phyloP scores from a whole-genome alignment of 805 yeast genomes.

The Lachancea meyersii region DNA sequence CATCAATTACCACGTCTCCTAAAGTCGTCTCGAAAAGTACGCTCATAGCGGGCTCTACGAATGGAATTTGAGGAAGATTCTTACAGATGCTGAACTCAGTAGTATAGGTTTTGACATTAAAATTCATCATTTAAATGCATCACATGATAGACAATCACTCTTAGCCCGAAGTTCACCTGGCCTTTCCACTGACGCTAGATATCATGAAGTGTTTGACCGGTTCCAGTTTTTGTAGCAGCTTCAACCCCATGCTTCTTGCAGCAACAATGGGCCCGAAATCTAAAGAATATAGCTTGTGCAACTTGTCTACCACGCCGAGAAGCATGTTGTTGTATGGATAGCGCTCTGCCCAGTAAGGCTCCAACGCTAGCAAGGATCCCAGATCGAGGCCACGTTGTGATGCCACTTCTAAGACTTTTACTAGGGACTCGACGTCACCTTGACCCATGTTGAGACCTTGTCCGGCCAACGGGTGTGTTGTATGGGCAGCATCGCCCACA shows the following conservation, averaged over 20 bases:
- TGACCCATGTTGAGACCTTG: constrained; percentile 99
- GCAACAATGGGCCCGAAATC: constrained; percentile 69
- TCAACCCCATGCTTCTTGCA: constrained; percentile 70
- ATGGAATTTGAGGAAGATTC: background rate
- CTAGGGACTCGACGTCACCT: constrained; percentile 73
- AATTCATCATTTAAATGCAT: too few relatives aligned
- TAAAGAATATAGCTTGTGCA: constrained; percentile 79
- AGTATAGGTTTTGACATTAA: too few relatives aligned
- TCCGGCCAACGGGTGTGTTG: constrained; percentile 96
- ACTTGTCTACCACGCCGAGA: constrained; percentile 84
- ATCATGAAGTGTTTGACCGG: constrained; percentile 68
- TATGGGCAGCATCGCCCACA: constrained; percentile 98
- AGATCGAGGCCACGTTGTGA: constrained; percentile 77
- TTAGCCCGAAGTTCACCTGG: background rate
- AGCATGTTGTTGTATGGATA: constrained; percentile 74
- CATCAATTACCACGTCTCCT: constrained; percentile 48
- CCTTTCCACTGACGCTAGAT: constrained; percentile 41
- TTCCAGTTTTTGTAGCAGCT: constrained; percentile 54
- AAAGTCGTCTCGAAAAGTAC: constrained; percentile 37
- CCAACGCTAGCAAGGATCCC: constrained; percentile 73
- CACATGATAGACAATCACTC: too few relatives aligned
- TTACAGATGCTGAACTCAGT: background rate
- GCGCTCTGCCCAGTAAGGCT: constrained; percentile 80
- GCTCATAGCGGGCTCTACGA: constrained; percentile 28
- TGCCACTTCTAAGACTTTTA: constrained; percentile 64